Conservation (phyloP, 2,329 filamentous ascomycete species). For the Lachnellula hyalina region DNA sequence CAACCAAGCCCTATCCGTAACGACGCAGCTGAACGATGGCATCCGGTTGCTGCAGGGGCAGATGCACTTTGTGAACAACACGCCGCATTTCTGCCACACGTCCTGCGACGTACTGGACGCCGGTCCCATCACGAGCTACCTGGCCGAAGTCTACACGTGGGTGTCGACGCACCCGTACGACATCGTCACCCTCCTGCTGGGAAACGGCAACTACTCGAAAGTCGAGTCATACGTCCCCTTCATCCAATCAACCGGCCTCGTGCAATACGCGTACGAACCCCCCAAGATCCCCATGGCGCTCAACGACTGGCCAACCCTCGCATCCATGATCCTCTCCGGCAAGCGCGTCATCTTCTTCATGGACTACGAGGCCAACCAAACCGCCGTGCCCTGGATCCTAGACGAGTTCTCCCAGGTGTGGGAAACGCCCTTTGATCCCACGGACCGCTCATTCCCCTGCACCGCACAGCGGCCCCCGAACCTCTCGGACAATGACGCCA, state of each 20-base stretch:
- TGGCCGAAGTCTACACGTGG: constrained; percentile 66
- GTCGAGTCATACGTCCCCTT: constrained; percentile 59
- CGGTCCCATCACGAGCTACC: constrained; percentile 70
- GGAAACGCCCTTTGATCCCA: constrained; percentile 73
- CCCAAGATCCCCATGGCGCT: constrained; percentile 64
- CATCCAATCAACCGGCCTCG: constrained; percentile 67
- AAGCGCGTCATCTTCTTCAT: constrained; percentile 76
- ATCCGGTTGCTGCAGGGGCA: constrained; percentile 59
- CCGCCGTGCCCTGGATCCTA: constrained; percentile 72
- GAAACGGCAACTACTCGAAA: constrained; percentile 71
- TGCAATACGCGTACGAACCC: constrained; percentile 68
- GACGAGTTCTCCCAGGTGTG: constrained; percentile 86
- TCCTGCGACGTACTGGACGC: constrained; percentile 76
- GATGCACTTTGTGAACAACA: constrained; percentile 56
- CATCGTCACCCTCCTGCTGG: constrained; percentile 80
- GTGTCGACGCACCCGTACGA: constrained; percentile 74
- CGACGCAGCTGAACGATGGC: constrained; percentile 71
- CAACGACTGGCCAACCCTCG: constrained; percentile 78
- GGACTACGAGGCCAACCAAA: constrained; percentile 76
- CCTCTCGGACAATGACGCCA: constrained; percentile 47
- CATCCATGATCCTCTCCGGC: constrained; percentile 64
- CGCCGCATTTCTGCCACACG: constrained; percentile 77
- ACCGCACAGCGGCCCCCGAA: constrained; percentile 69
- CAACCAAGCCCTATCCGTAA: constrained; percentile 67
- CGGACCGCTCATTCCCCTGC: constrained; percentile 65